These are phyloP conservation scores for Alternaria ethzedia DNA, from an alignment of 2,329 filamentous ascomycete species.

Conservation along the genomic window DNA sequence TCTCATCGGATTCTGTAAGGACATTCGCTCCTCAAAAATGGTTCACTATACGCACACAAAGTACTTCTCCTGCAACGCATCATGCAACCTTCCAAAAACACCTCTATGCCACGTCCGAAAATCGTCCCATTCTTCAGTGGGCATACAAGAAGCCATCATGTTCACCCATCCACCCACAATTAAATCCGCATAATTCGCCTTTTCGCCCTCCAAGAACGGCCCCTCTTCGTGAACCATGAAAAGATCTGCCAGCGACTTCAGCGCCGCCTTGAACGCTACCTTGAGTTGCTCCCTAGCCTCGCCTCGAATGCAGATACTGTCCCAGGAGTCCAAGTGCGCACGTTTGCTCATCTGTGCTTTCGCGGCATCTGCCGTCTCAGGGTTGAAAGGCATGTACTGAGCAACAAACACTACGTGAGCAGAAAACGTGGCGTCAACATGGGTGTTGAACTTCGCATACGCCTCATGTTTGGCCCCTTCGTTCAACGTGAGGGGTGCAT, in stretches of 20 bases:
- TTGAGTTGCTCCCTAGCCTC: constrained; percentile 52
- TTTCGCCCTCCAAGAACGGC: constrained; percentile 57
- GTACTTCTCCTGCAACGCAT: constrained; percentile 47
- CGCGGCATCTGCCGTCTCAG: constrained; percentile 52
- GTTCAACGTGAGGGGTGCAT: constrained; percentile 31
- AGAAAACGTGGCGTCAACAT: constrained; percentile 63
- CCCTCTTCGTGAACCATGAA: constrained; percentile 51
- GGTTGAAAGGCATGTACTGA: constrained; percentile 59
- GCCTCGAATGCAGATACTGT: constrained; percentile 46
- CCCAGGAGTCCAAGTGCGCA: constrained; percentile 53
- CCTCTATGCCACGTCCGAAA: constrained; percentile 59
- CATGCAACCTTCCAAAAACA: constrained; percentile 58
- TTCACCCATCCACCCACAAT: constrained; percentile 65
- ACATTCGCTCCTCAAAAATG: not conserved
- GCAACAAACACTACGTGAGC: constrained; percentile 52
- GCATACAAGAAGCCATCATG: constrained; percentile 53
- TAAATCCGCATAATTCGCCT: constrained; percentile 61
- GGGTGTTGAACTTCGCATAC: constrained; percentile 57
- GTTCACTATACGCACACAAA: constrained; percentile 10
- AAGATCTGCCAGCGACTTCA: constrained; percentile 53
- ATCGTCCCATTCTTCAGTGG: constrained; percentile 56
- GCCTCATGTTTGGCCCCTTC: constrained; percentile 44
- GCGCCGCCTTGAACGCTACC: constrained; percentile 49
- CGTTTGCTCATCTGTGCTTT: constrained; percentile 60
- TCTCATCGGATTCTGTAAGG: not conserved